Conservation (phyloP, 441 rosid species). For the Biscutella laevigata region DNA sequence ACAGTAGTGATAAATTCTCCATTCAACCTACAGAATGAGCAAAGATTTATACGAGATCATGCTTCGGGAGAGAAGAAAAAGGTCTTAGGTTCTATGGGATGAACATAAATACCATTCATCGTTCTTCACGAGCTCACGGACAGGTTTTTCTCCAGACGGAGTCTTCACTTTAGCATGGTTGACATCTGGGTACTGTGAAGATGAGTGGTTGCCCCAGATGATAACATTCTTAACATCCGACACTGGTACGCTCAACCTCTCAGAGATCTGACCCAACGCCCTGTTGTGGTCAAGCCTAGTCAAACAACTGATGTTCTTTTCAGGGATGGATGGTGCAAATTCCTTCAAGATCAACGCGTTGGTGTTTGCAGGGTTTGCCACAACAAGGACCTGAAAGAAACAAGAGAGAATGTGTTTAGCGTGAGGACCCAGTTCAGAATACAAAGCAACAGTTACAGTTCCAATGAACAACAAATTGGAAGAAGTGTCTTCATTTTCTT, state of each 20-base stretch:
- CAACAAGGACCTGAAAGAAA: constrained; percentile 59
- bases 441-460: background rate
- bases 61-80: background rate
- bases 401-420: background rate
- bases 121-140: constrained; percentile 62
- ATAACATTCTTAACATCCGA: constrained; percentile 77
- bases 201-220: constrained; percentile 91
- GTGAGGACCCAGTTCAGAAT: background rate
- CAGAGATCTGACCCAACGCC: constrained; percentile 81
- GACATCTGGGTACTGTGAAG: constrained; percentile 82
- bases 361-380: constrained; percentile 90
- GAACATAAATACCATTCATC: constrained; percentile 35
- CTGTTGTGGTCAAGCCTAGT: constrained; percentile 83
- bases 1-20: constrained; percentile 68
- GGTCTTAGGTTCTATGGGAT: background rate
- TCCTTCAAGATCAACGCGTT: constrained; percentile 89
- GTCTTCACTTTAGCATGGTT: constrained; percentile 71
- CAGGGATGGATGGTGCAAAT: constrained; percentile 80
- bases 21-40: constrained; percentile 32
- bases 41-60: background rate
- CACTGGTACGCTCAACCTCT: constrained; percentile 59
- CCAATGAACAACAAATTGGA: background rate
- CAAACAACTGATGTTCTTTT: constrained; percentile 71
- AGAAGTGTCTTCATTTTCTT: background rate
- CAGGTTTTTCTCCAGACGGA: constrained; percentile 54